Evolutionary conservation across 208 protist species (phyloP), one percentile per base, ranked within the genome.

Genomic region (Leishmania amazonensis): DNA sequence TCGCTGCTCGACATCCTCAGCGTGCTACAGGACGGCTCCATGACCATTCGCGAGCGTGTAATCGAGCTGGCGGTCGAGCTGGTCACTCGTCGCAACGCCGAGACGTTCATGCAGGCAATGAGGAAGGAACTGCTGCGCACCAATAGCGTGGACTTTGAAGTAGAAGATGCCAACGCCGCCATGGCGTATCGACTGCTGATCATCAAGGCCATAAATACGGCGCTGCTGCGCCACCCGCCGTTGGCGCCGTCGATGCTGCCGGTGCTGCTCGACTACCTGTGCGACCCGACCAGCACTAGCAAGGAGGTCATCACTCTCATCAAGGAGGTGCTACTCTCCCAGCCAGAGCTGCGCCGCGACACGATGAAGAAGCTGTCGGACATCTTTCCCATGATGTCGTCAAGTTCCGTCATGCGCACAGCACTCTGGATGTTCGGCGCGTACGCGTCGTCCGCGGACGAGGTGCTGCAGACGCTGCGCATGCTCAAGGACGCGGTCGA

Each of bases 1-100:
- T 88, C 97, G 28, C 78, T 99, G 45, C 95, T 99, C 86, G 99
- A 99, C 87, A 91, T 99, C n/a, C 75, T 99, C 40, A 92, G 96
- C 57, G 96, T 91, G 15, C 92, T 99, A 38, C 91, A 87, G 72
- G 93, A 91, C 62, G 90, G 96, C 38, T 95, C 98, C 75, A 92
- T 98, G 70, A 95, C 99, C 74, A 98, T 99, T 57, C 95, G 98
- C 57, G 94, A 97, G 85, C 98, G 98, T 83, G 93, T 99, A 24
- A 88, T 99, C 45, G 90, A 94, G 70, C 91, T 99, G 28, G 94
- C 94, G 3, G 85, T 99, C 15, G 98, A 99, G 72, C 90, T 99
- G 2, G 88, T 99, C 11, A 96, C 92, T 9, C 81, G 74, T 73
- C 94, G 95, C 79, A 99, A 99, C 83, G 94, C 99, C 75, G 96